A percentile compares a stretch with the other conserved stretches of the same genome.
Conservation (phyloP, 768 basidiomycete species). For the Amanita inopinata region DNA sequence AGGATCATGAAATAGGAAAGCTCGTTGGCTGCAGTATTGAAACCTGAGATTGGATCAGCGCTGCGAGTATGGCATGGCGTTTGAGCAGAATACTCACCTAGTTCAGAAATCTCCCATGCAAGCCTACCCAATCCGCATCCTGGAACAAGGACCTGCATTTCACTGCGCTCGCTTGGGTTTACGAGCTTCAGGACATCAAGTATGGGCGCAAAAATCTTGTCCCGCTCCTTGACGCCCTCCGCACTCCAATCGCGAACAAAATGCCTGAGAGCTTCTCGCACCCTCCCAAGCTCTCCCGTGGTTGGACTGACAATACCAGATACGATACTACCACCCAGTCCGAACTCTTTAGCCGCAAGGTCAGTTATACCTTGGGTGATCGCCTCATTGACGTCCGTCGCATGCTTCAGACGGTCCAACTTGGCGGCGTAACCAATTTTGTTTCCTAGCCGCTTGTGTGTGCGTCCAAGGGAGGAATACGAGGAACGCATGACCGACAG, state of each 20-base stretch:
- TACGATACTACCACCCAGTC: slow-evolving; percentile 16
- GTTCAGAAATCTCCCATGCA: slow-evolving; percentile 57
- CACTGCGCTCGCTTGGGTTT: slow-evolving; percentile 17
- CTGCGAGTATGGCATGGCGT: not conserved
- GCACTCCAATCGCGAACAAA: slow-evolving; percentile 64
- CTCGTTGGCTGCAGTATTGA: slow-evolving; percentile 51
- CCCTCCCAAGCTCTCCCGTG: slow-evolving; percentile 35
- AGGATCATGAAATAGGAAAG: slow-evolving; percentile 59
- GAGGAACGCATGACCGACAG: slow-evolving; percentile 30
- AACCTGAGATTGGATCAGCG: slow-evolving; percentile 25
- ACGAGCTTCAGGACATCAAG: slow-evolving; percentile 33
- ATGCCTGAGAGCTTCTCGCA: slow-evolving; percentile 55
- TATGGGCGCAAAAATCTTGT: slow-evolving; percentile 45
- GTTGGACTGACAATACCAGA: slow-evolving; percentile 13
- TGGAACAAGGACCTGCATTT: slow-evolving; percentile 45
- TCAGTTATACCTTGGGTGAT: slow-evolving; percentile 32
- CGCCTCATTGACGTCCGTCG: slow-evolving; percentile 28
- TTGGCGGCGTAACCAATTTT: slow-evolving; percentile 47
- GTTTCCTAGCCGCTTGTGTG: slow-evolving; percentile 39
- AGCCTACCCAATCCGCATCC: slow-evolving; percentile 57
- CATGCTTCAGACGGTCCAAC: slow-evolving; percentile 32
- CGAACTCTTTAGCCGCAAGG: slow-evolving; percentile 23
- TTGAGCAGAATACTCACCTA: slow-evolving; percentile 29
- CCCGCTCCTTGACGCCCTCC: slow-evolving; percentile 47
- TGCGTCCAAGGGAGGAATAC: slow-evolving; percentile 33